Conservation (phyloP, 495 filamentous ascomycete species). For the Friedmanniomyces simplex region DNA sequence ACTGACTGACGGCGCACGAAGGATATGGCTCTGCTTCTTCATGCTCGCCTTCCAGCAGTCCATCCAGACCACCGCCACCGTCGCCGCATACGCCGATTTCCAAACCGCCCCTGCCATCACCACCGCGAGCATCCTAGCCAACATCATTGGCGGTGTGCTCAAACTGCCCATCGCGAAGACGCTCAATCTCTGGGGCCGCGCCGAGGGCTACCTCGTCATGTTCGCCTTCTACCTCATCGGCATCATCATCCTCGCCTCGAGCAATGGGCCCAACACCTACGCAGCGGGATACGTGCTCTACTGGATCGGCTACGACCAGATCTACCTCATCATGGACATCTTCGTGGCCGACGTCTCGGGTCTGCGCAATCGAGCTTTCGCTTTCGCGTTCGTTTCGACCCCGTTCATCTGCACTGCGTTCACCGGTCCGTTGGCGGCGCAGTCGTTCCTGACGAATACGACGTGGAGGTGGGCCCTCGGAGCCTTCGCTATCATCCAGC, state of each 20-base stretch:
- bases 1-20: neutral
- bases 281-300: conserved; percentile 58
- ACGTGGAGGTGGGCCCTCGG: conserved; percentile 51
- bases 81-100: conserved; percentile 6
- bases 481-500: conserved; percentile 46
- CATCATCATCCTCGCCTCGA: conserved; percentile 42
- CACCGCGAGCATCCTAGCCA: conserved; percentile 3
- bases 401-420: conserved; percentile 54
- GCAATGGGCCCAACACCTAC: conserved; percentile 51
- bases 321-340: conserved; percentile 55
- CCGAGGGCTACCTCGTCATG: conserved; percentile 49
- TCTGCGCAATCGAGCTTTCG: conserved; percentile 53
- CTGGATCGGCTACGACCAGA: conserved; percentile 49
- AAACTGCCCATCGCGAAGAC: conserved; percentile 59
- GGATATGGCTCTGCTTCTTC: conserved; percentile 15
- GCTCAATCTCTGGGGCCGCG: conserved; percentile 55
- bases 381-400: conserved; percentile 48
- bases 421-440: conserved; percentile 49
- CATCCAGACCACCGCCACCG: neutral
- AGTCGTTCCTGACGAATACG: conserved; percentile 31
- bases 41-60: conserved; percentile 8
- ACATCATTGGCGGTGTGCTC: conserved; percentile 24
- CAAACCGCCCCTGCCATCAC: neutral
- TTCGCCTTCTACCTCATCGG: conserved; percentile 46
- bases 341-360: conserved; percentile 63